These are phyloP conservation scores for Tuber brumale DNA, from an alignment of 495 filamentous ascomycete species.

Conservation along the genomic window DNA sequence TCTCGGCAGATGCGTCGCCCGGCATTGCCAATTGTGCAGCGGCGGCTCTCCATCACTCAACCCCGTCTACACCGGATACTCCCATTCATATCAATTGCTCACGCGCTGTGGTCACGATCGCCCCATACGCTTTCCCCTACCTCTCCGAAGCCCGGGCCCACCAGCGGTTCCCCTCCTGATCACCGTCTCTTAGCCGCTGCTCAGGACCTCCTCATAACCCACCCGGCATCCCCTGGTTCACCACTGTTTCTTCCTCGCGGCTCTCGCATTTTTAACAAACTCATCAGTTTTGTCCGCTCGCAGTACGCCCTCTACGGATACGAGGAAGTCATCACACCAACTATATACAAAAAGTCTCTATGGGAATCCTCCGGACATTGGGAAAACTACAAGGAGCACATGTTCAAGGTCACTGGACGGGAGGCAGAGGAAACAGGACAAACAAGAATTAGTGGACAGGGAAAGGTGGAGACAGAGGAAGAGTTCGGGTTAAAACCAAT, in stretches of 20 bases:
- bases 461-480: constrained; percentile 51
- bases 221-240: constrained; percentile 75
- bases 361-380: constrained; percentile 89
- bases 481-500: constrained; percentile 92
- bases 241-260: constrained; percentile 84
- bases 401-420: constrained; percentile 76
- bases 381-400: constrained; percentile 90
- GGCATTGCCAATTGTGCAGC: neutral
- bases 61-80: neutral
- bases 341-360: constrained; percentile 83
- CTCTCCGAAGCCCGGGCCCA: neutral
- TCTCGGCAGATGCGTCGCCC: neutral
- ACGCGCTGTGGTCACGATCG: neutral
- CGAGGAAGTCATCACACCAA: constrained; percentile 85
- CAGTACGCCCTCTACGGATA: constrained; percentile 87
- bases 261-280: constrained; percentile 77
- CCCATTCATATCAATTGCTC: neutral
- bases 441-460: neutral
- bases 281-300: constrained; percentile 73
- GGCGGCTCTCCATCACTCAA: neutral
- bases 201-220: constrained; percentile 73
- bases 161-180: constrained; percentile 40
- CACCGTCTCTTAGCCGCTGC: constrained; percentile 64
- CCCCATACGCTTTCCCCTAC: neutral
- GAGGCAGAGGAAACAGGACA: constrained; percentile 38